phyloP scores from a whole-genome alignment of 2,329 filamentous ascomycete genomes.

The Calonectria ilicicola region DNA sequence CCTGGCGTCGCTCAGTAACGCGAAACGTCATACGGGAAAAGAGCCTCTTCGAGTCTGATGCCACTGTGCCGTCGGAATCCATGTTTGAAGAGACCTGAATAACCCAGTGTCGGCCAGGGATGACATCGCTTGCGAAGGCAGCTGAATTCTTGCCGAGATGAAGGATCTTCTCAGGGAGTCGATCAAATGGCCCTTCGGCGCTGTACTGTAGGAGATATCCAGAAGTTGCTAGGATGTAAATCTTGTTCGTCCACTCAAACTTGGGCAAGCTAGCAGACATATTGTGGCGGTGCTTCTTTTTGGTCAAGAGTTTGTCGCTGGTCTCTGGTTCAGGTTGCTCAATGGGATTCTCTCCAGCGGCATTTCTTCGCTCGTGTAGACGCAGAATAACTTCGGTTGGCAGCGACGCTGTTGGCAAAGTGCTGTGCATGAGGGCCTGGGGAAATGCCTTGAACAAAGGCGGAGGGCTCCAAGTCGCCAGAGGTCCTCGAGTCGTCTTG shows the following conservation, averaged over 20 bases:
- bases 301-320: conserved; percentile 51
- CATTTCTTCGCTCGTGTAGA: conserved; percentile 63
- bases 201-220: conserved; percentile 82
- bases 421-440: conserved; percentile 82
- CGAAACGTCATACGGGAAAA: conserved; percentile 74
- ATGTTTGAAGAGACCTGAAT: conserved; percentile 78
- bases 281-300: conserved; percentile 61
- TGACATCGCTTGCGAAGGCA: conserved; percentile 83
- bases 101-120: conserved; percentile 85
- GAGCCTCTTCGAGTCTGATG: conserved; percentile 68
- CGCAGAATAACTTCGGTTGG: conserved; percentile 78
- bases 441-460: conserved; percentile 90
- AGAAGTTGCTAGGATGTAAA: conserved; percentile 77
- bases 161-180: conserved; percentile 79
- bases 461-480: conserved; percentile 73
- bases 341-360: conserved; percentile 30
- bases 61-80: conserved; percentile 66
- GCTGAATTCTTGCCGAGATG: conserved; percentile 80
- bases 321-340: conserved; percentile 26
- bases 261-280: conserved; percentile 55
- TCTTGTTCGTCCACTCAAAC: conserved; percentile 77
- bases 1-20: conserved; percentile 63
- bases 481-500: conserved; percentile 44
- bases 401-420: conserved; percentile 74
- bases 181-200: conserved; percentile 76